Evolutionary conservation across 1,139 yeast genomes (phyloP), one percentile per base, ranked within the genome.

Genomic region (Geotrichum cucujoidarum): DNA sequence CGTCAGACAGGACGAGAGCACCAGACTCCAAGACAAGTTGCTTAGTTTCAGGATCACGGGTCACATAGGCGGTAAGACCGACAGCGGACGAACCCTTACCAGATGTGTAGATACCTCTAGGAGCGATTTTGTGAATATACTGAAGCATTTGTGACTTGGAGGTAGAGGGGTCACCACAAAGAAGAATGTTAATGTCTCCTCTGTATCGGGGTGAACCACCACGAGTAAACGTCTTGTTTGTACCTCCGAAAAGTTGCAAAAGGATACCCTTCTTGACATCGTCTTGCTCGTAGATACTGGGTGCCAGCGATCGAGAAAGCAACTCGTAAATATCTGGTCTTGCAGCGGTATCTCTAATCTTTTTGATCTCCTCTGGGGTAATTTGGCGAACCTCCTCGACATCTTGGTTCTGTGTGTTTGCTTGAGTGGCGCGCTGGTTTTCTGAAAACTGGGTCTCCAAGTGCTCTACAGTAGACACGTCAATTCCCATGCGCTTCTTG

Each of bases 71-170:
- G 0, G 99, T 92, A 63, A 92, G 75, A 72, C 99, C 99, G 49
- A 92, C 99, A 0, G 99, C 99, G 21, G 98, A 92, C 0, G 97
- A 89, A 48, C 98, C 98, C 62, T 92, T 92, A 68, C 99, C 99
- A 1, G 97, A 89, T 1, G 99, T 92, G 66, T 90, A 92, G 36
- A 94, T 88, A 58, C 98, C 98, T 63, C 98, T 76, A 35, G 99
- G 99, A 0, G 98, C 95, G 57, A 92, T 92, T 63, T 90, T 88
- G 68, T 92, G 98, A 44, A 92, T 97, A 58, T 92, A 92, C 62
- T 89, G 94, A 57, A 92, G 73, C 49, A 92, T 71, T 67, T 92
- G 99, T 1, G 98, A 92, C 65, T 92, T 92, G 11, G 97, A 83
- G 2, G 99, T 92, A 8, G 97, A 90, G 2, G 99, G 99, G 65